Base-by-base conservation (phyloP, 495 filamentous ascomycete species). In the Penicillium daleae region DNA sequence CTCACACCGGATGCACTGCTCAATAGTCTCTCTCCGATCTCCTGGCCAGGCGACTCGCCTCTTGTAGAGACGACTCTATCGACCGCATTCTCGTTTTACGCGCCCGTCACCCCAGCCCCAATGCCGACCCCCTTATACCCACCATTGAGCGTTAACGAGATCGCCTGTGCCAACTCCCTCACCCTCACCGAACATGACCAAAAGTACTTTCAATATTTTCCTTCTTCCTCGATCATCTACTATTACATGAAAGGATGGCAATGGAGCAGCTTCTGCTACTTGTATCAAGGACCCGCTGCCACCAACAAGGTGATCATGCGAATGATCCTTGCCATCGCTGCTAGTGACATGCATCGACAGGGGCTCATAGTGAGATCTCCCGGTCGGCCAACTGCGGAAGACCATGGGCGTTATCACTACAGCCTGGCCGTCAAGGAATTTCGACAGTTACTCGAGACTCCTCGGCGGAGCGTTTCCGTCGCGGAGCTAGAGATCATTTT, bases 191-290 rank as follows among this genome's bases (percentile, higher is more conserved):
- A 74, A 19, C 71, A 73, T 61, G 77, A 80, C 37, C 74, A 64
- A 51, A 74, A 72, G 46, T 78, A 80, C 58, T 80, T 80, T 19
- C 73, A 75, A 37, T 80, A 75, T 48, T 80, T 80, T 31, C 77
- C 77, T 2, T 78, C 76, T 1, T 80, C 77, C 5, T 78, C 73
- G 0, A 67, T 78, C 24, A 71, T 80, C 0, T 76, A 70, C 50
- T 80, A 78, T 59, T 80, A 80, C 40, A 78, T 80, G 72, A 80
- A 80, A 60, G 63, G 70, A 33, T 80, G 76, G 76, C 60, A 71
- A 40, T 80, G 77, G 77, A 80, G 76, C 61, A 73, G 76, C 35
- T 71, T 80, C 50, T 69, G 70, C 27, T 80, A 77, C 51, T 71
- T 80, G 4, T 80, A 80, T 37, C 68, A 76, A 51, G 74, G 74